Conservation (phyloP, 495 filamentous ascomycete species). For the Tuber aestivum region DNA sequence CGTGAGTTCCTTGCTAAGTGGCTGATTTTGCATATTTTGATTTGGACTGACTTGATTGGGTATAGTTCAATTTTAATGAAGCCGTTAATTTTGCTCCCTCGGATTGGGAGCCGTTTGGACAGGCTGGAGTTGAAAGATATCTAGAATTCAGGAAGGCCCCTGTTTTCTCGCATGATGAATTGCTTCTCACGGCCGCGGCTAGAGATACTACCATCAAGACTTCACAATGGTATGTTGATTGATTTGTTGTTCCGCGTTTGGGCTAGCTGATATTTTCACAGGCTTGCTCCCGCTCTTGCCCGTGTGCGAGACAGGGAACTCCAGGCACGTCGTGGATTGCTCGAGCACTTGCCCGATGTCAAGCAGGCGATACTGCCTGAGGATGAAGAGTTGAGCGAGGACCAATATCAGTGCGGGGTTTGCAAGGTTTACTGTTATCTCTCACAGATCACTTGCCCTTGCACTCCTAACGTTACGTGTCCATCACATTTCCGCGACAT, state of each 20-base stretch:
- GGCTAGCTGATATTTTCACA: constrained; percentile 19
- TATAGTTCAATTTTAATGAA: constrained; percentile 94
- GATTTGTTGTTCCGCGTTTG: neutral
- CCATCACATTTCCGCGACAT: constrained; percentile 41
- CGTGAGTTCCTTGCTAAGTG: constrained; percentile 28
- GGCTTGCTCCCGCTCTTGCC: constrained; percentile 75
- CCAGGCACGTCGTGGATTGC: constrained; percentile 59
- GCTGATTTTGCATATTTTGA: constrained; percentile 40
- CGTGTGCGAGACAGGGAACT: constrained; percentile 69
- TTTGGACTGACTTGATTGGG: constrained; percentile 18
- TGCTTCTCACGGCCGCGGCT: constrained; percentile 76
- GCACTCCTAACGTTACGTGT: constrained; percentile 41
- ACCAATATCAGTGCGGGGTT: constrained; percentile 80
- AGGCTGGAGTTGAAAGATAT: constrained; percentile 75
- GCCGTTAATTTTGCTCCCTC: constrained; percentile 94
- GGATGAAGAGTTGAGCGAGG: constrained; percentile 72
- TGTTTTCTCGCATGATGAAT: constrained; percentile 94
- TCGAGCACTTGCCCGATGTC: constrained; percentile 57
- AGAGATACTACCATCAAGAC: constrained; percentile 81
- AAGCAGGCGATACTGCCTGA: constrained; percentile 48
- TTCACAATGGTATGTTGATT: constrained; percentile 62
- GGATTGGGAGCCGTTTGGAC: constrained; percentile 96
- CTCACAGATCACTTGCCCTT: constrained; percentile 72
- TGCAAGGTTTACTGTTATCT: constrained; percentile 92
- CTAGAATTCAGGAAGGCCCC: constrained; percentile 85